phyloP scores from a whole-genome alignment of 1,284 basidiomycete species.

The Phellinidium pouzarii region DNA sequence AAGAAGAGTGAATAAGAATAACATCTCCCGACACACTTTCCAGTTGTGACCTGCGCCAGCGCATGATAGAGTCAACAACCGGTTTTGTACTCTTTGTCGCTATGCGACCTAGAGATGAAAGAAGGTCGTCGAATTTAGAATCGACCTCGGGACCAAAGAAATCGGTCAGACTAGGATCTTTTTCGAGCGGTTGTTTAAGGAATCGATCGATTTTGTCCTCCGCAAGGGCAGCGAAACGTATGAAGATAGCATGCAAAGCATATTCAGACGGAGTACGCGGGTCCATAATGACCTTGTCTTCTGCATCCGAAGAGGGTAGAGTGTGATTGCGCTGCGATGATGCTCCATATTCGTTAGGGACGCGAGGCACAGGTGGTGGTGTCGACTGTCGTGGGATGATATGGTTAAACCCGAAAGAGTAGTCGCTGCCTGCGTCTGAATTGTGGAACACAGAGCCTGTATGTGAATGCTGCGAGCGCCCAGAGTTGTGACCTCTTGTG shows the following conservation, averaged over 20 bases:
- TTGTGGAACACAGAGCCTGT: constrained; percentile 62
- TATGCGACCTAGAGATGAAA: constrained; percentile 80
- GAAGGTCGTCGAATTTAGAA: constrained; percentile 70
- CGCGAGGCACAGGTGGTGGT: constrained; percentile 69
- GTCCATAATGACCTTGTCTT: constrained; percentile 59
- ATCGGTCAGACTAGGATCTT: constrained; percentile 57
- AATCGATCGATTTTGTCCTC: constrained; percentile 74
- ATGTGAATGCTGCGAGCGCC: constrained; percentile 67
- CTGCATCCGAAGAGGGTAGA: constrained; percentile 43
- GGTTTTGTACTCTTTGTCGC: constrained; percentile 79
- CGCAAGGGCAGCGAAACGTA: constrained; percentile 72
- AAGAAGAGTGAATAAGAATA: constrained; percentile 42
- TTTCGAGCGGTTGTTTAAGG: constrained; percentile 63
- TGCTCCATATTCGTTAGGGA: constrained; percentile 52
- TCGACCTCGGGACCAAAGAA: constrained; percentile 70
- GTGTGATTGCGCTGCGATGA: constrained; percentile 42
- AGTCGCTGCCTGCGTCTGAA: constrained; percentile 66
- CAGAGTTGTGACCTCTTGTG: constrained; percentile 48
- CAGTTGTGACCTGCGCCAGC: constrained; percentile 78
- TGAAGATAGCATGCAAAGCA: constrained; percentile 81
- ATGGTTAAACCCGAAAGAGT: constrained; percentile 39
- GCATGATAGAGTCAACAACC: constrained; percentile 82
- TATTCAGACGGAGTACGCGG: constrained; percentile 81
- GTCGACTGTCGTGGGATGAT: constrained; percentile 35
- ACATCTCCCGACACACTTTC: constrained; percentile 56